Conservation (phyloP, 495 filamentous ascomycete genomes). For the Cryomyces minteri region DNA sequence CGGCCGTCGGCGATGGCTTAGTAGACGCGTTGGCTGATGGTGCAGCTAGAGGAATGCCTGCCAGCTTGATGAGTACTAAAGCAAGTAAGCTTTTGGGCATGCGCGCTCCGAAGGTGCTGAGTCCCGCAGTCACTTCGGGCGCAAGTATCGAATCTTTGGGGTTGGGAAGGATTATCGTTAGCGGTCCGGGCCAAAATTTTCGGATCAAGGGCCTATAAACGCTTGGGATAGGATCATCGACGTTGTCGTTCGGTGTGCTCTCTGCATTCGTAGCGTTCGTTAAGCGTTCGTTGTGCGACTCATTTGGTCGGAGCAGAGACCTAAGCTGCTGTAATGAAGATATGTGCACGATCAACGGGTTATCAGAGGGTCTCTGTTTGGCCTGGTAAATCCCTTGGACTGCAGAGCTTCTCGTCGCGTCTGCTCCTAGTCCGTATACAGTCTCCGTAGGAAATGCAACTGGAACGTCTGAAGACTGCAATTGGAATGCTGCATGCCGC, state of each 20-base stretch:
- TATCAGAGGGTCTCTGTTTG: slow-evolving; percentile 81
- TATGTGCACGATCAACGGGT: slow-evolving; percentile 88
- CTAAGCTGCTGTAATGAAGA: slow-evolving; percentile 65
- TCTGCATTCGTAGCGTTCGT: slow-evolving; percentile 8
- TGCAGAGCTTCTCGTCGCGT: slow-evolving; percentile 69
- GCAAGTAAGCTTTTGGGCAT: slow-evolving; percentile 79
- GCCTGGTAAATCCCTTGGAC: slow-evolving; percentile 83
- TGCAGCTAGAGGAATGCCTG: slow-evolving; percentile 69
- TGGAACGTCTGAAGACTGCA: slow-evolving; percentile 46
- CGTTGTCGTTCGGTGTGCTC: slow-evolving; percentile 9
- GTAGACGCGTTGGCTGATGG: slow-evolving; percentile 91
- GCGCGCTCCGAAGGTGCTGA: slow-evolving; percentile 72
- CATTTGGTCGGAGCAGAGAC: slow-evolving; percentile 30
- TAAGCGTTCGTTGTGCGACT: background rate
- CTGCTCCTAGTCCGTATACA: slow-evolving; percentile 89
- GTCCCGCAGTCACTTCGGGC: slow-evolving; percentile 68
- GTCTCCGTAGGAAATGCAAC: slow-evolving; percentile 97
- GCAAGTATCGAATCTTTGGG: slow-evolving; percentile 51
- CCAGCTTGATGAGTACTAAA: slow-evolving; percentile 58
- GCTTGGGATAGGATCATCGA: slow-evolving; percentile 39
- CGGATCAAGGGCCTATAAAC: slow-evolving; percentile 71
- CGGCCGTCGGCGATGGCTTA: slow-evolving; percentile 75
- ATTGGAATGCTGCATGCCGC: slow-evolving; percentile 34
- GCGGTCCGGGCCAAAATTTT: slow-evolving; percentile 83
- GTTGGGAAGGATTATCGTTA: slow-evolving; percentile 80